These are phyloP conservation scores for Rhizophagus prolifer DNA, from an alignment of 192 early-diverging fungal species.

Conservation along the genomic window DNA sequence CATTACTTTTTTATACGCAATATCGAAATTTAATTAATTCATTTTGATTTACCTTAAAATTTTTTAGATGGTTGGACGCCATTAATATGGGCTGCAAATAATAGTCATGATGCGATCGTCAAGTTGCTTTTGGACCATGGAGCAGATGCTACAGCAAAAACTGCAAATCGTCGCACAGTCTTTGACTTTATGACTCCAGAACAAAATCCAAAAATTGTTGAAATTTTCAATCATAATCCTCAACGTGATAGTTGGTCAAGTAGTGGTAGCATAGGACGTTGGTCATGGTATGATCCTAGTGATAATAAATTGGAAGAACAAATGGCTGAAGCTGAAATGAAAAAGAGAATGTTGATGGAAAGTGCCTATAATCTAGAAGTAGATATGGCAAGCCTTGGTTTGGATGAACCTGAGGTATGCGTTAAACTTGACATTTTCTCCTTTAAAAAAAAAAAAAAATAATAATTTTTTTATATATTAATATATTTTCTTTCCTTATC, in stretches of 20 bases:
- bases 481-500: slow-evolving; percentile 12
- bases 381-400: slow-evolving; percentile 44
- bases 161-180: slow-evolving; percentile 69
- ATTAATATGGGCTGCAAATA: slow-evolving; percentile 88
- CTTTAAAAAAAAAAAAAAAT: background rate
- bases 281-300: slow-evolving; percentile 35
- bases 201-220: slow-evolving; percentile 48
- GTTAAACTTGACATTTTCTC: background rate
- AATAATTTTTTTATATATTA: background rate
- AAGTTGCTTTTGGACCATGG: slow-evolving; percentile 74
- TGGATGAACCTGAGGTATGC: slow-evolving; percentile 42
- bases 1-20: too few relatives aligned
- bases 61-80: slow-evolving; percentile 78
- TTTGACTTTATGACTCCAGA: slow-evolving; percentile 68
- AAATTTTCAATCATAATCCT: slow-evolving; percentile 47
- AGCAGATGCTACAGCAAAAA: slow-evolving; percentile 68
- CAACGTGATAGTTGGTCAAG: slow-evolving; percentile 45
- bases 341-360: slow-evolving; percentile 46
- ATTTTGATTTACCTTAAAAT: background rate
- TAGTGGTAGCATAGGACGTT: slow-evolving; percentile 33
- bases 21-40: too few relatives aligned
- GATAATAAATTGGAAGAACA: slow-evolving; percentile 43
- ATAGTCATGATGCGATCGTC: slow-evolving; percentile 73
- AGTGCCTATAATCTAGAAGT: slow-evolving; percentile 45
- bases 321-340: slow-evolving; percentile 44